Evolutionary conservation across 2,329 filamentous ascomycete genomes (phyloP).

Genomic region (Ascosphaera apis): DNA sequence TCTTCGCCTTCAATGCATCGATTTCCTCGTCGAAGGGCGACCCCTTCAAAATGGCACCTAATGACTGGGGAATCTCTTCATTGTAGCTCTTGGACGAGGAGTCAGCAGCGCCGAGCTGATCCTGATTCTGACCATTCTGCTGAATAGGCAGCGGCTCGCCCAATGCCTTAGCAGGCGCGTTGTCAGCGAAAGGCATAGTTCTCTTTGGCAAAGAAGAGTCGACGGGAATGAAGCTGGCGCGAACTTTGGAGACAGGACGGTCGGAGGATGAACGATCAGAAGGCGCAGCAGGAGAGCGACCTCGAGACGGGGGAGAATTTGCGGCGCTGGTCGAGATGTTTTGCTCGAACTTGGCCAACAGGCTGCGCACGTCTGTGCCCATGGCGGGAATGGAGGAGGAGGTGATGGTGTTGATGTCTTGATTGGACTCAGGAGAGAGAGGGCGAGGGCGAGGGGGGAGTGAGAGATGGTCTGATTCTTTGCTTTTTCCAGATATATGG

Average conservation of each 20-base stretch:
- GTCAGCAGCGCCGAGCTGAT: too few species aligned
- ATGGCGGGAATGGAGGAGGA: conserved; percentile 6
- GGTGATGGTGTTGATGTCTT: too few species aligned
- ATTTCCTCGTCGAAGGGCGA: conserved; percentile 12
- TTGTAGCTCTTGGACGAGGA: too few species aligned
- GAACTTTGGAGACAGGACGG: conserved; percentile 49
- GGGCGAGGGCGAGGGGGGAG: too few species aligned
- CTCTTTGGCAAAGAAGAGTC: too few species aligned
- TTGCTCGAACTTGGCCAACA: conserved; percentile 61
- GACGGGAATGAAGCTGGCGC: conserved; percentile 52
- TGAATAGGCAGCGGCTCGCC: background rate
- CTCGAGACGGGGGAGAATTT: conserved; percentile 44
- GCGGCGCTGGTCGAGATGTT: conserved; percentile 36
- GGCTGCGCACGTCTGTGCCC: conserved; percentile 36
- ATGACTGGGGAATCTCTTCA: conserved; percentile 3
- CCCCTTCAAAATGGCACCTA: conserved; percentile 12
- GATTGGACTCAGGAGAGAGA: too few species aligned
- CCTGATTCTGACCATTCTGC: too few species aligned
- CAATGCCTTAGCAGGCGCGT: background rate
- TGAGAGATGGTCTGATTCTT: too few species aligned
- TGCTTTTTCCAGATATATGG: too few species aligned
- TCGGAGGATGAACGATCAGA: conserved; percentile 18
- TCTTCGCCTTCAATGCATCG: conserved; percentile 14
- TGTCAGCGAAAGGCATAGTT: background rate
- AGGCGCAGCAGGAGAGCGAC: conserved; percentile 40